Percentiles rank a stretch among this genome's conserved stretches.
These are phyloP conservation scores for Trichosanthes truncata DNA, from an alignment of 306 rosid species.

Conservation along the genomic window DNA sequence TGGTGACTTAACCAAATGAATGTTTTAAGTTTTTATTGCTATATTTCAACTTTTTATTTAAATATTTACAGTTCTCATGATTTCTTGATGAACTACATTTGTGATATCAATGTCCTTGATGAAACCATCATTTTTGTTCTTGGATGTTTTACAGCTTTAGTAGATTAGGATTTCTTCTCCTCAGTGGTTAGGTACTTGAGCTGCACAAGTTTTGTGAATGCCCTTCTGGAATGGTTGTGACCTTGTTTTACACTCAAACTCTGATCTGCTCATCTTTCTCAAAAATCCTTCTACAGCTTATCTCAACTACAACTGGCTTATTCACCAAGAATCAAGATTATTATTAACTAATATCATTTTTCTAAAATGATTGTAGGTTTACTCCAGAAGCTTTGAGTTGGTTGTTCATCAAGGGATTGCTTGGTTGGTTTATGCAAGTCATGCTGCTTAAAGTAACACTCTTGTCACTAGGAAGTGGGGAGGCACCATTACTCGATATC, in stretches of 20 bases:
- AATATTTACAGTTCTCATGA: not conserved
- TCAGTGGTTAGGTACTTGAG: not conserved
- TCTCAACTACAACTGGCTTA: not conserved
- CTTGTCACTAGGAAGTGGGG: conserved; percentile 72
- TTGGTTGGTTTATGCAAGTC: conserved; percentile 89
- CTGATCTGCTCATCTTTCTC: not conserved
- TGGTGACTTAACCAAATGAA: not conserved
- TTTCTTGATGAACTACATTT: not conserved
- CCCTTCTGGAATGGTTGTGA: not conserved
- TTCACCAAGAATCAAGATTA: not conserved
- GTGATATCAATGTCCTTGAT: no score
- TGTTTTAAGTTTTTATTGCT: not conserved
- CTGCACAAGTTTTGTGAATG: not conserved
- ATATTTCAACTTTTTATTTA: not conserved
- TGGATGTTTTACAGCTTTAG: not conserved
- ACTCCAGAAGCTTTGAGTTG: conserved; percentile 90
- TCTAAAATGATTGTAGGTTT: conserved; percentile 34
- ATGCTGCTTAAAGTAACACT: conserved; percentile 57
- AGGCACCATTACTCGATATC: conserved; percentile 76
- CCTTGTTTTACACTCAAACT: not conserved
- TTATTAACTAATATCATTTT: not conserved
- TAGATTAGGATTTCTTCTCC: not conserved
- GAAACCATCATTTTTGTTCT: not conserved
- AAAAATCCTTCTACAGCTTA: not conserved
- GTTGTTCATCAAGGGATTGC: conserved; percentile 86